Base-by-base conservation (phyloP, 1,139 yeast genomes). In the Blastobotrys petasosporus region DNA sequence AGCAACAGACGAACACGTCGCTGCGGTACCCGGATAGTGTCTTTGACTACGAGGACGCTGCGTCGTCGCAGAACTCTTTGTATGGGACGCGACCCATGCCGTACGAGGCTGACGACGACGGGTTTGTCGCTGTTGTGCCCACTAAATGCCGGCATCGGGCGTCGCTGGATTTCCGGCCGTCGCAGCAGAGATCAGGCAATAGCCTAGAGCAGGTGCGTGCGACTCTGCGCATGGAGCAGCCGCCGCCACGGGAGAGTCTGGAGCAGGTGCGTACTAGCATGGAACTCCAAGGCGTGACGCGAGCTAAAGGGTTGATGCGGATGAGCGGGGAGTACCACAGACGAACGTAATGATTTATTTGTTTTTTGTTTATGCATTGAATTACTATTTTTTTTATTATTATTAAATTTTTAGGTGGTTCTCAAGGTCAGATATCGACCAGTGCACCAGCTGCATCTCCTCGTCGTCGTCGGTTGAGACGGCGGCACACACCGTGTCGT, bases 221-320 rank as follows among this genome's bases (percentile, higher is more conserved):
- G 25, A 43, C 50, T 12, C 45, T 55, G 37, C 50, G 62, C n/a
- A 57, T 56, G 55, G 62, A 59, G 41, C 62, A 59, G 46, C 48
- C 48, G 4, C 53, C 54, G 16, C 59, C 59, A 2, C 50, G 61
- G 5, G 47, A 52, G 37, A 55, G 60, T 1, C 37, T 56, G 37
- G 64, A 60, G 9, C 52, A 51, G 15, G 50, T 60, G 13, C 51
- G 64, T 25, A 53, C 60, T n/a, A 54, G 60, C n/a, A 53, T 57
- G 57, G 64, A 60, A 25, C 35, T 58, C 8, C 46, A 49, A 10
- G 64, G 59, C 35, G 39, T 59, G 25, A 59, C 63, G 7, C 58
- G 63, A 2, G 64, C 64, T 4, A 61, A 58, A 32, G 56, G 57
- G 16, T 44, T 59, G 39, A 54, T 57, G 57, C 46, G 52, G 23